phyloP scores from a whole-genome alignment of 2,329 filamentous ascomycete species.

The Paradendryphiella salina region DNA sequence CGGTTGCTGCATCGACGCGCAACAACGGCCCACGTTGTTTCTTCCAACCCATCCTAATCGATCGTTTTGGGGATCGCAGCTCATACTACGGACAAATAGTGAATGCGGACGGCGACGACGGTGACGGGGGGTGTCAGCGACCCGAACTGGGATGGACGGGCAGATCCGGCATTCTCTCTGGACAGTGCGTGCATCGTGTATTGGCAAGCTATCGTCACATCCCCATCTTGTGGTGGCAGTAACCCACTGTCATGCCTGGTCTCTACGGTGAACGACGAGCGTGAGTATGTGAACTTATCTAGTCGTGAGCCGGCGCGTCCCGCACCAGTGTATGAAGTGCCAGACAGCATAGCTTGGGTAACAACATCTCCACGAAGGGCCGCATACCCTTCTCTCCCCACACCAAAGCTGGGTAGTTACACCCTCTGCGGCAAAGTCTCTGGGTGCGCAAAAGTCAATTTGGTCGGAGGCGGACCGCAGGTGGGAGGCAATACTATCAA shows the following conservation, averaged over 20 bases:
- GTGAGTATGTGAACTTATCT: slow-evolving; percentile 46
- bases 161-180: slow-evolving; percentile 50
- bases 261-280: slow-evolving; percentile 48
- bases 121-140: slow-evolving; percentile 43
- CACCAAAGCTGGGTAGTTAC: slow-evolving; percentile 11
- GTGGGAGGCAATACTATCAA: slow-evolving; percentile 9
- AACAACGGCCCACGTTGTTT: slow-evolving; percentile 54
- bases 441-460: slow-evolving; percentile 22
- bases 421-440: slow-evolving; percentile 15
- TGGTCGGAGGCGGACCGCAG: not conserved
- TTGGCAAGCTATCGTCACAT: slow-evolving; percentile 47
- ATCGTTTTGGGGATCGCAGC: slow-evolving; percentile 52
- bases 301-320: slow-evolving; percentile 34
- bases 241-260: slow-evolving; percentile 51
- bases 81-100: slow-evolving; percentile 51
- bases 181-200: slow-evolving; percentile 53
- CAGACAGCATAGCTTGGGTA: slow-evolving; percentile 45
- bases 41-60: slow-evolving; percentile 53
- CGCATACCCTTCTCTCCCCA: not conserved
- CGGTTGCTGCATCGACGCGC: slow-evolving; percentile 46
- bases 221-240: slow-evolving; percentile 50
- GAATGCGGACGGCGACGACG: slow-evolving; percentile 41
- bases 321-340: slow-evolving; percentile 27
- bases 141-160: slow-evolving; percentile 54
- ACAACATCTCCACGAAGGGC: slow-evolving; percentile 35